These are phyloP conservation scores for Conticribra weissflogii DNA, from an alignment of 108 stramenopile species.

Conservation along the genomic window DNA sequence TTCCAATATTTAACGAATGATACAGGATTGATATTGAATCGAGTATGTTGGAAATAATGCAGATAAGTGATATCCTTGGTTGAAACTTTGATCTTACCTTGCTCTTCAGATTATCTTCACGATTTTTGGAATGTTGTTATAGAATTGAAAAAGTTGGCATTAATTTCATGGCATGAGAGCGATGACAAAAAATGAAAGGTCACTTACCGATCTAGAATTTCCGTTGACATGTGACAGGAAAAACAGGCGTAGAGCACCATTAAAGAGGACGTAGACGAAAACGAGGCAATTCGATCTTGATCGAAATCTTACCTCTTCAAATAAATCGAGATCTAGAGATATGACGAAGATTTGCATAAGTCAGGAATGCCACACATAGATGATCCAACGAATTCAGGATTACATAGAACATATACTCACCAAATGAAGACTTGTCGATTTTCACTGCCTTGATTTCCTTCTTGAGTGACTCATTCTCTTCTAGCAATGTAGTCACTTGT, in stretches of 20 bases:
- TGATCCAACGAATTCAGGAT: neutral
- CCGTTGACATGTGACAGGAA: neutral
- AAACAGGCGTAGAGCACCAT: neutral
- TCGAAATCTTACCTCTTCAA: constrained; percentile 31
- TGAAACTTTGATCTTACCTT: too few relatives aligned
- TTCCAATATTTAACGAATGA: neutral
- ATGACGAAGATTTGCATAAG: neutral
- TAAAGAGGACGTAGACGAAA: neutral
- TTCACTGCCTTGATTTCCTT: constrained; percentile 1
- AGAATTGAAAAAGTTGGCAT: constrained; percentile 1
- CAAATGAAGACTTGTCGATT: constrained; percentile 3
- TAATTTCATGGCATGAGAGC: too few relatives aligned
- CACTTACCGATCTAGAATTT: constrained; percentile 18
- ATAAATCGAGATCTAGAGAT: constrained; percentile 33
- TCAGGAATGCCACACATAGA: neutral
- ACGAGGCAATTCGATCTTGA: neutral
- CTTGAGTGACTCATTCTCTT: constrained; percentile 14
- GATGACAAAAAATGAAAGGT: too few relatives aligned
- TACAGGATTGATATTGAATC: neutral
- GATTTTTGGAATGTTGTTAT: neutral
- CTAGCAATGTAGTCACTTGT: constrained; percentile 4
- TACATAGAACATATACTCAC: neutral
- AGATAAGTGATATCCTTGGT: too few relatives aligned
- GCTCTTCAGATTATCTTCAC: constrained; percentile 37
- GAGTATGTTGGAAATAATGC: neutral